Evolutionary conservation across 1,139 yeast genomes (phyloP), one percentile per base, ranked within the genome.

Genomic region (Candida sojae): DNA sequence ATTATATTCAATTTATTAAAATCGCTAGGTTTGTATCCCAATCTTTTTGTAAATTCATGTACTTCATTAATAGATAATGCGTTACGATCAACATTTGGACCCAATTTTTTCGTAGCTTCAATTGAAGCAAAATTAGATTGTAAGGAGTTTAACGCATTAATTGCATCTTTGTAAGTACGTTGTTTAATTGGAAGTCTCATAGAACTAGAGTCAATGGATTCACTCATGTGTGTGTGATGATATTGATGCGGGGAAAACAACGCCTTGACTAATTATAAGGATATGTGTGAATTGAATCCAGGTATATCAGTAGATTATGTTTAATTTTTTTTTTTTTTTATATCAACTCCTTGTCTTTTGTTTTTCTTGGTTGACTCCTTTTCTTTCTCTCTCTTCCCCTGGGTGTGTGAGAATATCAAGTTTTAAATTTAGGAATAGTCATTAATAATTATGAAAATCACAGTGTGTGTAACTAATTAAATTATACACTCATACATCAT

Each of bases 71-170:
- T 82, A 38, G 92, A 82, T 64, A 84, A 75, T 43, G 82, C 84
- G 61, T 86, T 87, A 52, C 85, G 79, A 55, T 86, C 80, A 33
- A 70, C 66, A 44, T 76, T 78, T 36, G 76, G 73, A 1, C 95
- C 96, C 6, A 88, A 73, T 57, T 83, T 81, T 53, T 89, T 79
- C 48, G 84, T 79, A 4, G 96, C 96, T 66, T 91, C 96, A 44
- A 95, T 82, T 11, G 92, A 83, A 30, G 96, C 93, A 65, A 86
- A 90, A 64, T 93, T 95, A 33, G 97, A 88, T 64, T 95, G 99
- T 40, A 92, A 73, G 9, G 91, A 80, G 68, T 95, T 95, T 58
- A 95, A 76, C 8, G 95, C 90, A 49, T 77, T 77, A 46, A 95
- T 83, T 2, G 99, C 99, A 67, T 88, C 96, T 62, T 80, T 75